phyloP scores from a whole-genome alignment of 129 eudicot species.

The Flaveria linearis region DNA sequence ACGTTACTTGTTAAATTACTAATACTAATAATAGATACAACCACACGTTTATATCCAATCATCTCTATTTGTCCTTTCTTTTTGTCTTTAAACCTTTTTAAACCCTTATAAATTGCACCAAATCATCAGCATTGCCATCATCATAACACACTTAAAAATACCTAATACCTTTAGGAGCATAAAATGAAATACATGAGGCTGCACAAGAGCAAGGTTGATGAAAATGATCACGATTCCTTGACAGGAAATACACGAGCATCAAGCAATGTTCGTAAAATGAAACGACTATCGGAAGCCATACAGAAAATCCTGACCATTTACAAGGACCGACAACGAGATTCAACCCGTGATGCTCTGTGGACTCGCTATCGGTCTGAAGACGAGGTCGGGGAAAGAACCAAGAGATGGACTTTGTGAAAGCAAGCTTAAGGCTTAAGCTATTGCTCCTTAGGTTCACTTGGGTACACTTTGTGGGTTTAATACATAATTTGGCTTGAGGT shows the following conservation, averaged over 20 bases:
- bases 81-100: conserved; percentile 16
- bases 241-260: conserved; percentile 8
- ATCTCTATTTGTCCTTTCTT: conserved; percentile 25
- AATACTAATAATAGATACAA: conserved; percentile 19
- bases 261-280: conserved; percentile 24
- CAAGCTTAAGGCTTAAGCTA: background rate
- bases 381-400: conserved; percentile 11
- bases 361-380: background rate
- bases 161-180: background rate
- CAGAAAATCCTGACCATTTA: conserved; percentile 20
- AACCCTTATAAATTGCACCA: conserved; percentile 27
- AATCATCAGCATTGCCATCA: background rate
- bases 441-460: background rate
- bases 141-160: background rate
- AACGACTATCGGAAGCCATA: conserved; percentile 28
- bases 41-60: conserved; percentile 20
- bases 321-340: conserved; percentile 27
- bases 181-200: conserved; percentile 33
- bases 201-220: conserved; percentile 22
- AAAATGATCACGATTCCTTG: conserved; percentile 10
- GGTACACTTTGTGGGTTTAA: background rate
- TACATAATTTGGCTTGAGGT: background rate
- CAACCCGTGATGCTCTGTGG: conserved; percentile 22
- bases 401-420: background rate
- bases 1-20: conserved; percentile 25